Evolutionary conservation across 2,329 filamentous ascomycete species (phyloP), one percentile per base, ranked within the genome.

Genomic region (Drechslerella dactyloides): DNA sequence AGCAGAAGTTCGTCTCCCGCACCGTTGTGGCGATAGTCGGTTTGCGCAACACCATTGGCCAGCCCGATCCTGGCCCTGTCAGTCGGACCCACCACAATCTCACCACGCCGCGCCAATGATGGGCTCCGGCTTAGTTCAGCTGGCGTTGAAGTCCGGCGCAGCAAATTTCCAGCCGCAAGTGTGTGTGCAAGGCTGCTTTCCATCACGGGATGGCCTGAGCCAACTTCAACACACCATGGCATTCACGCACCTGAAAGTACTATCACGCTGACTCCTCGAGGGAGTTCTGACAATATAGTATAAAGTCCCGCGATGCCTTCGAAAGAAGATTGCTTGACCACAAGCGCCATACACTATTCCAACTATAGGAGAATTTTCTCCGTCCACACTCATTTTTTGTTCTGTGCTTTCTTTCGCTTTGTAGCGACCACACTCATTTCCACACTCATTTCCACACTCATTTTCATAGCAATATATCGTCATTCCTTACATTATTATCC

Each of bases 381-480:
- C 66, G 8, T 57, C 30, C 44, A 70, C 66, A 59, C 54, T 70
- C 66, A n/a, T 44, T 69, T 69, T 62, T 46, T 69, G 48, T 48
- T 44, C 48, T 40, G 15, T 27, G 11, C 21, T 51, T 64, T 51
- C 42, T 64, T 63, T 64, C 66, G 66, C 66, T 54, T 17, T 59
- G 24, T 33, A 55, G 66, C 66, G 59, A 64, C 66, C 66, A 70
- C 66, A 64, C 46, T 70, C 66, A 42, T 70, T 70, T 60, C 8
- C 8, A 44, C 54, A 46, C 54, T 50, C n/a, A 60, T 42, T 33
- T 59, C 27, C 37, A 58, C 15, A 4, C 5, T 51, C 17, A 23
- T 21, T 13, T 8, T 3, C 11, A 21, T n/a, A 48, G 7, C 44
- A n/a, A 48, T 48, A 48, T 51, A 51, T 51, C 23, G 13, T 37